Conservation (phyloP, 164 flowering plant species). For the Annona squamosa region DNA sequence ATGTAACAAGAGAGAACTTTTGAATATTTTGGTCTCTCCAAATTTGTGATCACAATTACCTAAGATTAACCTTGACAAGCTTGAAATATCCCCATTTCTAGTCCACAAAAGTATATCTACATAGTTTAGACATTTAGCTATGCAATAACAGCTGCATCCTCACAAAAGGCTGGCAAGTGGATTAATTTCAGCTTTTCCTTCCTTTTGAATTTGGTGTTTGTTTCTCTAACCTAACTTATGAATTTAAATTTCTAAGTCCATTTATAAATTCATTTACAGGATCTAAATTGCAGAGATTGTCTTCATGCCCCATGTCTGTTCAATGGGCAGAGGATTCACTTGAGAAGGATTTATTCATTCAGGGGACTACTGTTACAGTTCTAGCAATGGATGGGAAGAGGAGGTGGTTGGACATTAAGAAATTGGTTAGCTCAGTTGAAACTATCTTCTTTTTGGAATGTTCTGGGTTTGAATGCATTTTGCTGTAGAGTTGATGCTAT, state of each 20-base stretch:
- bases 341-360: constrained; percentile 85
- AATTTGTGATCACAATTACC: no score
- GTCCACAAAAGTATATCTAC: no score
- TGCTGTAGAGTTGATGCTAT: neutral
- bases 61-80: no score
- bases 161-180: no score
- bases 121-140: no score
- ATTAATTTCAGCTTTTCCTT: neutral
- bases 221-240: neutral
- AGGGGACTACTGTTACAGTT: constrained; percentile 63
- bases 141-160: no score
- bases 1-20: no score
- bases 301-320: constrained; percentile 54
- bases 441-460: constrained; percentile 1
- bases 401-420: constrained; percentile 90
- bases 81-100: no score
- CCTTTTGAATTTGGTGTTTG: neutral
- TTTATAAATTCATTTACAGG: constrained; percentile 34
- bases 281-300: constrained; percentile 23
- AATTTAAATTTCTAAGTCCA: neutral
- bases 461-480: neutral
- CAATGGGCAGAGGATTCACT: constrained; percentile 79
- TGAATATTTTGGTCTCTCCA: no score
- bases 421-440: constrained; percentile 52
- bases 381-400: constrained; percentile 98